A percentile compares a stretch with the other conserved stretches of the same genome.
phyloP scores from a whole-genome alignment of 2,329 filamentous ascomycete species.

The Diaporthe ampelina region DNA sequence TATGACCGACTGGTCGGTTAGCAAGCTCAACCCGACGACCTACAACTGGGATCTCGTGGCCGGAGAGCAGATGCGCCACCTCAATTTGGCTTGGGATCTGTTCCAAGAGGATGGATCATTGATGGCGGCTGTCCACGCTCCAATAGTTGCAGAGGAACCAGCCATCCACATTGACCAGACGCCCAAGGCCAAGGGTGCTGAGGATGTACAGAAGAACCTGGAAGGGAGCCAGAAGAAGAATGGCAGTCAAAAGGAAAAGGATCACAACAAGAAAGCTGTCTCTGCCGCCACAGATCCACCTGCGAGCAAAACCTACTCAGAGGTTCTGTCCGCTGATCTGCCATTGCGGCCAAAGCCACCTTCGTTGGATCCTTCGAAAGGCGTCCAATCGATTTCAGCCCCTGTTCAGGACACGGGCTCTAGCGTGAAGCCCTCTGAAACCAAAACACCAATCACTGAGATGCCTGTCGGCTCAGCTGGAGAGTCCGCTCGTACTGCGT shows the following conservation, averaged over 20 bases:
- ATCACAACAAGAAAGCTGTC: conserved; percentile 30
- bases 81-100: conserved; percentile 30
- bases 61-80: conserved; percentile 2
- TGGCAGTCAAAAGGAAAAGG: conserved; percentile 37
- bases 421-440: neutral
- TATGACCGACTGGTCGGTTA: conserved; percentile 38
- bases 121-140: neutral
- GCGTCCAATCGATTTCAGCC: neutral
- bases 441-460: neutral
- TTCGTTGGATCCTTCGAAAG: neutral
- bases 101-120: conserved; percentile 26
- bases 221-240: conserved; percentile 2
- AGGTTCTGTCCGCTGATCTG: conserved; percentile 15
- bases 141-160: neutral
- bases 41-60: conserved; percentile 26
- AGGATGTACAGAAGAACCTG: neutral
- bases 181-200: neutral
- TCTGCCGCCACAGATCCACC: neutral
- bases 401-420: neutral
- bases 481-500: neutral
- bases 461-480: neutral
- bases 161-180: neutral
- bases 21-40: conserved; percentile 29
- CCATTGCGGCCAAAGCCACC: neutral
- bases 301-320: conserved; percentile 13